Conservation (phyloP, 2,329 filamentous ascomycete species). For the Claviceps monticola region DNA sequence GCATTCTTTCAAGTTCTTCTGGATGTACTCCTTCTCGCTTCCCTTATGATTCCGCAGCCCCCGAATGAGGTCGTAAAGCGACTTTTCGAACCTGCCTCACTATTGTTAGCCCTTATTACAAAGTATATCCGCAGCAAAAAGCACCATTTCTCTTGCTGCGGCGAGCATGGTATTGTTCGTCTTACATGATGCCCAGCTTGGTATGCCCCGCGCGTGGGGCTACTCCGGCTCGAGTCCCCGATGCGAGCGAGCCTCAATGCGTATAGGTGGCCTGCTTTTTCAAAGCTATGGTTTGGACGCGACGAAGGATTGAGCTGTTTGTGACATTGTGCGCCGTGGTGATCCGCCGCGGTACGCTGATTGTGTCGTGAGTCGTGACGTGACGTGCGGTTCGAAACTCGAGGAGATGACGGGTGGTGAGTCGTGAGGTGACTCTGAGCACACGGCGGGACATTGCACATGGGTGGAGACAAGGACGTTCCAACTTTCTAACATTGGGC, state of each 20-base stretch:
- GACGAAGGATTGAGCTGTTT: conserved; percentile 6
- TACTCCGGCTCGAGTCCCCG: neutral
- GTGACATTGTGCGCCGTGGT: conserved; percentile 12
- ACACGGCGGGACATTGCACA: neutral
- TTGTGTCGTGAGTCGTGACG: neutral
- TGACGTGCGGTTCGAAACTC: neutral
- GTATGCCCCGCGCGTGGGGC: conserved; percentile 16
- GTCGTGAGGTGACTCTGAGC: neutral
- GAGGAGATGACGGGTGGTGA: neutral
- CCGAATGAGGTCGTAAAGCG: conserved; percentile 94
- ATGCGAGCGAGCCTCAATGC: conserved; percentile 2
- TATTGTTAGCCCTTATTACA: neutral
- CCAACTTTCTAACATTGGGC: neutral
- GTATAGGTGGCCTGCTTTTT: neutral
- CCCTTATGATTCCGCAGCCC: conserved; percentile 93
- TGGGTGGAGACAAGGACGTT: neutral
- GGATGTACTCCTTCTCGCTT: conserved; percentile 87
- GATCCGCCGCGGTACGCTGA: neutral
- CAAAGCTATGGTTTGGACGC: conserved; percentile 9
- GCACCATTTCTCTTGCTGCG: neutral
- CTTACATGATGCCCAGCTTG: conserved; percentile 1
- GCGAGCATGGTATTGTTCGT: neutral
- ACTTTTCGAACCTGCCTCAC: conserved; percentile 83
- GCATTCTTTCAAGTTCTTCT: conserved; percentile 88
- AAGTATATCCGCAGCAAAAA: neutral